These are phyloP conservation scores for Pochonia chlamydosporia DNA, from an alignment of 2,329 filamentous ascomycete species.

Conservation along the genomic window DNA sequence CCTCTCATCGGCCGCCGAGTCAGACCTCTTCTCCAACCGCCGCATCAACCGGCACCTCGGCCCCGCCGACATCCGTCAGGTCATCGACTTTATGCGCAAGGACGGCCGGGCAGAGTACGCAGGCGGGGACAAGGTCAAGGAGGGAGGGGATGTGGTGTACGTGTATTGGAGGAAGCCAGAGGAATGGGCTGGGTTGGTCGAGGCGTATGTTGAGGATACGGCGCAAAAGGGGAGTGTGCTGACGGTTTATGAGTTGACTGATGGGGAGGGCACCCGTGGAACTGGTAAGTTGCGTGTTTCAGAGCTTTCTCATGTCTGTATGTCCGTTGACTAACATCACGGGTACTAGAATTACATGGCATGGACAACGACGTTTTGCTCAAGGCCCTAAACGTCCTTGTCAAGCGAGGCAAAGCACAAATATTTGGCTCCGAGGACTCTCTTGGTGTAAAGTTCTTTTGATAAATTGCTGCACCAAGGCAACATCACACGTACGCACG, in stretches of 20 bases:
- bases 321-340: background rate
- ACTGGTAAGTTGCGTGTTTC: too few species aligned
- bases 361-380: slow-evolving; percentile 79
- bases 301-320: slow-evolving; percentile 19
- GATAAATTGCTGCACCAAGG: slow-evolving; percentile 28
- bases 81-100: slow-evolving; percentile 53
- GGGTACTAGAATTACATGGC: slow-evolving; percentile 70
- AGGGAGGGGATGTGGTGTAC: slow-evolving; percentile 49
- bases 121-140: slow-evolving; percentile 13
- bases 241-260: slow-evolving; percentile 84
- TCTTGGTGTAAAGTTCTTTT: slow-evolving; percentile 96
- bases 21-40: slow-evolving; percentile 52
- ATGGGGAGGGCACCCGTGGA: slow-evolving; percentile 74
- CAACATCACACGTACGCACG: too few species aligned
- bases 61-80: slow-evolving; percentile 47
- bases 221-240: slow-evolving; percentile 84
- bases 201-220: slow-evolving; percentile 79
- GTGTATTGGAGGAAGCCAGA: slow-evolving; percentile 82
- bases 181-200: slow-evolving; percentile 80
- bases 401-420: slow-evolving; percentile 87
- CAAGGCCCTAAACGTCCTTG: slow-evolving; percentile 72
- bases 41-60: slow-evolving; percentile 45
- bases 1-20: slow-evolving; percentile 50
- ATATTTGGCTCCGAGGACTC: slow-evolving; percentile 87
- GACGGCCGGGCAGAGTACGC: slow-evolving; percentile 65